Conservation (phyloP, 345 rosid species). For the Lumnitzera littorea region DNA sequence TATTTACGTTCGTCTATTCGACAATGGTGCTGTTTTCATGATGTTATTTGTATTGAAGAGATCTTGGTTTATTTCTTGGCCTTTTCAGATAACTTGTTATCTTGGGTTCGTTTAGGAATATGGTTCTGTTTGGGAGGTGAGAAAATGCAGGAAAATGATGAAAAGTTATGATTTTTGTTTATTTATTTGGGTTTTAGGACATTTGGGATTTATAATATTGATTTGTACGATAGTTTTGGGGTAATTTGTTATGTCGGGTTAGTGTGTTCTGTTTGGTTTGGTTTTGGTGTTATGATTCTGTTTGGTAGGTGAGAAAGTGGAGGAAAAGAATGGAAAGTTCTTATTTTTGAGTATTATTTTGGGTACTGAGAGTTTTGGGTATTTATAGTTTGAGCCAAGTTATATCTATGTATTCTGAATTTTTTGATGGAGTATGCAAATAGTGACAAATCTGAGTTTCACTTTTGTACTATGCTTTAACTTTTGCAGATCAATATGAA, state of each 20-base stretch:
- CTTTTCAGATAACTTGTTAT: neutral
- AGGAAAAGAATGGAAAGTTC: too few species aligned
- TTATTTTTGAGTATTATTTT: too few species aligned
- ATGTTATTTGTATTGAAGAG: neutral
- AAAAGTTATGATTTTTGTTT: neutral
- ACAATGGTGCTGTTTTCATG: neutral
- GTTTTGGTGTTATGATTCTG: too few species aligned
- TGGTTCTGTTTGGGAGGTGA: neutral
- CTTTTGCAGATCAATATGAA: too few species aligned
- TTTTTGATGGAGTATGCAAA: too few species aligned
- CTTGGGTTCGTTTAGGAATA: neutral
- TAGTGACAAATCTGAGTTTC: too few species aligned
- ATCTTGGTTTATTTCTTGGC: neutral
- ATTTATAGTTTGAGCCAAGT: too few species aligned
- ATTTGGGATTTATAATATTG: neutral
- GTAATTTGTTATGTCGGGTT: neutral
- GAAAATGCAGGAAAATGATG: neutral
- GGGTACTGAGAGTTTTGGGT: too few species aligned
- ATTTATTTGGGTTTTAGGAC: slow-evolving; percentile 5
- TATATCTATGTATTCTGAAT: too few species aligned
- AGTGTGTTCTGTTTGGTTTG: neutral
- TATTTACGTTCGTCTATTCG: neutral
- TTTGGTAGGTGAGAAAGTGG: too few species aligned
- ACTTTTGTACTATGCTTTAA: too few species aligned
- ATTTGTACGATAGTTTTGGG: neutral